A percentile compares a stretch with the other conserved stretches of the same genome.
phyloP scores from a whole-genome alignment of 2,329 filamentous ascomycete genomes.

The Coniochaeta sp. region DNA sequence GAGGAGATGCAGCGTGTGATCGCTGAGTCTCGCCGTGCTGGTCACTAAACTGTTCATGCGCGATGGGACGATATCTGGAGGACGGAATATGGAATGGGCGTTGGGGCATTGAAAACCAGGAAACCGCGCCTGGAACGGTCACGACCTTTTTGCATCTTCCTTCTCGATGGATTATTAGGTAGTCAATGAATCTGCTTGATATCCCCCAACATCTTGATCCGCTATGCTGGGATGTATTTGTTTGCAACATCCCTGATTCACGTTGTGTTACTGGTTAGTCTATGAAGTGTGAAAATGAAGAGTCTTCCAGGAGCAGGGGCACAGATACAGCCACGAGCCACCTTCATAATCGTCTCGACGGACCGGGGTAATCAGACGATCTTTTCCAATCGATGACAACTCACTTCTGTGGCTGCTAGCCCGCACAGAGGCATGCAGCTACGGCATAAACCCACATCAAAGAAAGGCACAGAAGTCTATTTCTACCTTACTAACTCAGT shows the following conservation, averaged over 20 bases:
- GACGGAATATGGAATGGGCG: neutral
- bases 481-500: neutral
- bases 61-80: neutral
- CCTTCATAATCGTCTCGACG: too few species aligned
- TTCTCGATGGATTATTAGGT: neutral
- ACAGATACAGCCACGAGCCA: too few species aligned
- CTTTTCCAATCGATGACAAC: too few species aligned
- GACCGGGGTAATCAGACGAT: too few species aligned
- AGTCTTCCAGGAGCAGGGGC: too few species aligned
- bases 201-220: neutral
- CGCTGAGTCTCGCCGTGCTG: constrained; percentile 75
- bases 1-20: constrained; percentile 98
- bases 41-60: constrained; percentile 41
- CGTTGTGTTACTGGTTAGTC: too few species aligned
- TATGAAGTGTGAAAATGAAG: too few species aligned
- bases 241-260: neutral
- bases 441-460: neutral
- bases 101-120: neutral
- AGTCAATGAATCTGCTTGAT: neutral
- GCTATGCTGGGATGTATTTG: neutral
- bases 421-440: neutral
- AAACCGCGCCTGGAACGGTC: neutral
- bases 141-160: neutral
- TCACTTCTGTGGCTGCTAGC: neutral
- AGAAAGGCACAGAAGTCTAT: neutral